phyloP scores from a whole-genome alignment of 2,329 filamentous ascomycete genomes.

The Colletotrichum lini region DNA sequence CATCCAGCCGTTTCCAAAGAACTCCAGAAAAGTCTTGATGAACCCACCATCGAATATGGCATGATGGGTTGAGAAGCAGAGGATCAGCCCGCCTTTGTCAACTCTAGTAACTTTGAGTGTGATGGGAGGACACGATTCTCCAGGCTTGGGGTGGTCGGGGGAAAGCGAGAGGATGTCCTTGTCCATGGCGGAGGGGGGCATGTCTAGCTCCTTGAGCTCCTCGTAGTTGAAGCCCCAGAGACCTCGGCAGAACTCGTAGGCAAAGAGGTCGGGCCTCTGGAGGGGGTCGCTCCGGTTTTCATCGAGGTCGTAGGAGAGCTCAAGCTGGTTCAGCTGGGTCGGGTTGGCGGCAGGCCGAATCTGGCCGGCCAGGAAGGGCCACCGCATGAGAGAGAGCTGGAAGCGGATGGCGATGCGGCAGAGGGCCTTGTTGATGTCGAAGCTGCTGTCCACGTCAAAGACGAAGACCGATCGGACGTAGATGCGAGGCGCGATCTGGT shows the following conservation, averaged over 20 bases:
- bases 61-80: slow-evolving; percentile 57
- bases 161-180: slow-evolving; percentile 31
- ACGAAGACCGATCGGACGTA: slow-evolving; percentile 30
- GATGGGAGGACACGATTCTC: slow-evolving; percentile 28
- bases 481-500: slow-evolving; percentile 37
- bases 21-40: slow-evolving; percentile 29
- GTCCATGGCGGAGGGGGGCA: slow-evolving; percentile 25
- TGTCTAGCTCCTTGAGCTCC: background rate
- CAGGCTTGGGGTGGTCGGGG: slow-evolving; percentile 24
- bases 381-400: background rate
- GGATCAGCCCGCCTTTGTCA: background rate
- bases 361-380: slow-evolving; percentile 33
- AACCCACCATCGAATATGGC: slow-evolving; percentile 48
- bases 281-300: background rate
- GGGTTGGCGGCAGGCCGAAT: background rate
- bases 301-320: slow-evolving; percentile 18
- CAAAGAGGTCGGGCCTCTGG: slow-evolving; percentile 1
- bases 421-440: background rate
- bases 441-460: background rate
- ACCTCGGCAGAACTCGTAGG: rapidly evolving
- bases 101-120: slow-evolving; percentile 17
- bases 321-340: slow-evolving; percentile 5
- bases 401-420: background rate
- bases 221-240: background rate
- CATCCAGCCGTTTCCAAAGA: slow-evolving; percentile 5